A percentile compares a stretch with the other conserved stretches of the same genome.
Conservation (phyloP, 257 asterid species). For the Solanum bulbocastanum region DNA sequence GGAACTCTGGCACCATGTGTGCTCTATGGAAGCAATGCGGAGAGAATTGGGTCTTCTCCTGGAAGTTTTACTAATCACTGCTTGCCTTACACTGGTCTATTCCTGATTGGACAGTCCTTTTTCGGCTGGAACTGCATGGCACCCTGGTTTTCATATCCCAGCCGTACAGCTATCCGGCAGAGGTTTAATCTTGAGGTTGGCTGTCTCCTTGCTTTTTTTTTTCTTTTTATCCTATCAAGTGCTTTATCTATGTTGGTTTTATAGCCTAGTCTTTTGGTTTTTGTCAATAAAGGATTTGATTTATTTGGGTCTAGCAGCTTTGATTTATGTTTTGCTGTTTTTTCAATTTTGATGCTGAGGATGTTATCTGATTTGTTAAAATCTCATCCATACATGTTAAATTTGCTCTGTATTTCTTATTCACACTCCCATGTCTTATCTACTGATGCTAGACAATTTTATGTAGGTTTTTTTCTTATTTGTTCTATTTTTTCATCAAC, state of each 20-base stretch:
- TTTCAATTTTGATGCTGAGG: background rate
- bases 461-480: background rate
- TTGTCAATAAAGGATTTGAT: background rate
- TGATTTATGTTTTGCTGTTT: background rate
- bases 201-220: background rate
- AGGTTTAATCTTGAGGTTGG: conserved; percentile 65
- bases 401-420: background rate
- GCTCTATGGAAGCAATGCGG: conserved; percentile 58
- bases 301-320: background rate
- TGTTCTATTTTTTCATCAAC: background rate
- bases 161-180: conserved; percentile 61
- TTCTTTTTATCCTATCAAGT: background rate
- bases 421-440: background rate
- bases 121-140: conserved; percentile 73
- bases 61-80: conserved; percentile 58
- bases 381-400: background rate
- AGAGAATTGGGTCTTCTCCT: conserved; percentile 50
- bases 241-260: background rate
- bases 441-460: background rate
- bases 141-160: conserved; percentile 65
- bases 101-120: conserved; percentile 45
- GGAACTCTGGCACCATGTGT: conserved; percentile 71
- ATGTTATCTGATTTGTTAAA: background rate
- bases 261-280: background rate
- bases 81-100: conserved; percentile 65